Base-by-base conservation (phyloP, 352 stramenopile genomes). In the Aphanomyces astaci region DNA sequence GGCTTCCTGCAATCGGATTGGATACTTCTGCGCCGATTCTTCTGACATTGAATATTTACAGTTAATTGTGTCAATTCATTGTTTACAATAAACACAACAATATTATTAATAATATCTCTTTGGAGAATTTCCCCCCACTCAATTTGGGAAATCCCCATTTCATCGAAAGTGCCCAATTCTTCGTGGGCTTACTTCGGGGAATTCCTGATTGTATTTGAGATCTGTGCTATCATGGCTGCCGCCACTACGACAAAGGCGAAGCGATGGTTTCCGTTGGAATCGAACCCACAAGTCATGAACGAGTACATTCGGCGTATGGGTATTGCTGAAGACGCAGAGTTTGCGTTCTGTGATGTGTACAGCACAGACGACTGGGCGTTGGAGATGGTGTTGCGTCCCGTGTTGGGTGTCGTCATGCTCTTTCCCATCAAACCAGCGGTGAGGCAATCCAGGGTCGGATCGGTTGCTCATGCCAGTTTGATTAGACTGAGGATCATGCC, bases 311-410 rank as follows among this genome's bases (percentile, higher is more conserved):
- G 85, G 64, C 96, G 92, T 63, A 88, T 99, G 54, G 96, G 96
- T 46, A 96, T 98, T 71, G 83, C 92, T 31, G 96, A 85, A 1
- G 48, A 22, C 33, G 62, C 30, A 2, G 64, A 70, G 1, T 97
- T 89, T 74, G 87, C 84, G 72, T 98, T 98, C 71, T 88, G 82
- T 48, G 96, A 99, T 79, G 90, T 99, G 39, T 90, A 98, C 57
- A 97, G 86, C 73, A 98, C 90, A 2, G 96, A 99, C 72, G 90
- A 98, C 53, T 98, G 95, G 96, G 96, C 95, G 19, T 76, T 98
- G 43, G 92, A 91, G 19, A 98, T 99, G 95, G 94, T 99, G 59
- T 88, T 94, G 22, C 78, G 83, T 63, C 95, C 95, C 4, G 94
- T 98, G 1, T 76, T 90, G 27, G 96, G 80, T 30, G 92, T 99